Conservation (phyloP, 1,284 basidiomycete genomes). For the Peniophora sp. region DNA sequence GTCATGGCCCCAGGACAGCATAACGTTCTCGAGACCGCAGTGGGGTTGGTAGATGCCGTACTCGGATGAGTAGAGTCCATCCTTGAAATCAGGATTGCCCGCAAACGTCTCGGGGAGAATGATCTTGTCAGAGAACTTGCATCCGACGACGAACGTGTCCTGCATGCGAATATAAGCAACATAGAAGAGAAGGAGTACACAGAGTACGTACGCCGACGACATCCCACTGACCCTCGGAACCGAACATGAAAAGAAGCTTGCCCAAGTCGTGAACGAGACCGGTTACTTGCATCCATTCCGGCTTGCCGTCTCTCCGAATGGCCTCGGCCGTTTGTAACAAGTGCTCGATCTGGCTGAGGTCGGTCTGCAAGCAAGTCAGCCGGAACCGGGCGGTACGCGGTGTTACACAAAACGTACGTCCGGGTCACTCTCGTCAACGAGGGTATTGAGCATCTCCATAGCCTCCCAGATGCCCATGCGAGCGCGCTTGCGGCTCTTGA, state of each 20-base stretch:
- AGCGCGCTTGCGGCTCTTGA: slow-evolving; percentile 55
- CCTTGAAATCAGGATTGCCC: slow-evolving; percentile 68
- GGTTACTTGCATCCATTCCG: slow-evolving; percentile 86
- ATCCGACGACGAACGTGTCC: slow-evolving; percentile 88
- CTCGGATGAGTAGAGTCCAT: slow-evolving; percentile 71
- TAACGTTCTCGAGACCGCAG: slow-evolving; percentile 86
- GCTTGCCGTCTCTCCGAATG: slow-evolving; percentile 82
- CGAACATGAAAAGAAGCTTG: slow-evolving; percentile 77
- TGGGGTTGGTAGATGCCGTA: slow-evolving; percentile 78
- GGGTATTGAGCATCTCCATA: slow-evolving; percentile 82
- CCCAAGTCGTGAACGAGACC: slow-evolving; percentile 87
- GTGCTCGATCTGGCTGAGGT: slow-evolving; percentile 83
- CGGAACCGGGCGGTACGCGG: too few relatives aligned
- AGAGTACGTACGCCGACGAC: slow-evolving; percentile 66
- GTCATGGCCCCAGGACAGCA: slow-evolving; percentile 89
- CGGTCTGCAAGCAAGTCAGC: slow-evolving; percentile 39
- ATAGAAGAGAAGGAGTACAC: slow-evolving; percentile 1
- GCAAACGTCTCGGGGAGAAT: slow-evolving; percentile 83
- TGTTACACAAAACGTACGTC: slow-evolving; percentile 50
- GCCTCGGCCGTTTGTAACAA: slow-evolving; percentile 89
- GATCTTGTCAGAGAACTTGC: slow-evolving; percentile 76
- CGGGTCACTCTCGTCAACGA: slow-evolving; percentile 85
- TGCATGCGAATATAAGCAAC: slow-evolving; percentile 16
- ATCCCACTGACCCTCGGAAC: slow-evolving; percentile 86
- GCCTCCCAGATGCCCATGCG: slow-evolving; percentile 85